Base-by-base conservation (phyloP, 1,139 yeast genomes). In the Diutina scorzettiae region DNA sequence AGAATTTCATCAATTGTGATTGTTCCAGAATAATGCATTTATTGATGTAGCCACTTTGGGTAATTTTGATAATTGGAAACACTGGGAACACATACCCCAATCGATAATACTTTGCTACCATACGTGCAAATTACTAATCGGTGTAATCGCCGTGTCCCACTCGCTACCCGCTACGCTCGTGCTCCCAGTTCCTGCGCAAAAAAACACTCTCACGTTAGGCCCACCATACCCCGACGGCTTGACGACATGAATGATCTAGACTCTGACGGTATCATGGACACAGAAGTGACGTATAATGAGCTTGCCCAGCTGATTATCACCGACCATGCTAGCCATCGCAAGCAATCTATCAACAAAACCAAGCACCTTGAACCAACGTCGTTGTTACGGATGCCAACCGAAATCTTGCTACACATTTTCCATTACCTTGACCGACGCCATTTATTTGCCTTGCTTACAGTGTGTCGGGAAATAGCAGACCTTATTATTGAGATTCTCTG, bases 381-480 rank as follows among this genome's bases (percentile, higher is more conserved):
- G 4, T 62, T 82, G 28, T 63, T 71, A 39, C 65, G 69, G 45
- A 65, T 89, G 42, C 97, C 97, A 0, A 79, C 93, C 0, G 97
- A 89, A 58, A 76, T 89, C 21, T 59, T 89, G 43, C 67, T 81
- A 43, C 73, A 79, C 48, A 76, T 89, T 6, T 78, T 85, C 50
- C 77, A 81, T 45, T 73, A 78, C 50, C 64, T 86, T 42, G 78
- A 75, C 40, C 66, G 81, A 42, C 73, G 71, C 48, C 95, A 87
- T 56, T 68, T 83, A 50, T 78, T 78, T 46, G 68, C 79, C 12
- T 65, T 86, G 36, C 64, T 86, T 47, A 70, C 87, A 2, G 93
- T 87, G 8, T 87, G 95, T 58, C 76, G 76, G 50, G 74, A 79
- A 48, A 87, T 95, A 82, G 86, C 89, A 25, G 76, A 78, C 49